These are phyloP conservation scores for Mucor irregularis DNA, from an alignment of 371 early-diverging fungal genomes.

Conservation along the genomic window DNA sequence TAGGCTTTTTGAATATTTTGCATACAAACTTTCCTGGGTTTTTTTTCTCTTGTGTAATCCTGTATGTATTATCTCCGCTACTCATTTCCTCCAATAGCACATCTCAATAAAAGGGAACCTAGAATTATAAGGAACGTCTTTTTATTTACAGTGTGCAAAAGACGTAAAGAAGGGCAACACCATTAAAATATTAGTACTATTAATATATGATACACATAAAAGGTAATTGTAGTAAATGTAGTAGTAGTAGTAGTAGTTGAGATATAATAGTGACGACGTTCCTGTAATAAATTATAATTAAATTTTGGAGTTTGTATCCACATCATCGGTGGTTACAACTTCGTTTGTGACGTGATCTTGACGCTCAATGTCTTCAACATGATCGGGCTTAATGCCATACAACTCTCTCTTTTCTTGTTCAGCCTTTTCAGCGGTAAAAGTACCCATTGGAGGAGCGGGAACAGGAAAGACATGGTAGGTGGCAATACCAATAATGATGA, in stretches of 20 bases:
- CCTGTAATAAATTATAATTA: not conserved
- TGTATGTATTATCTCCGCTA: too few relatives aligned
- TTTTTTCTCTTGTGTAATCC: too few relatives aligned
- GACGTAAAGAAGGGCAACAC: conserved; percentile 23
- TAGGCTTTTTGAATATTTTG: too few relatives aligned
- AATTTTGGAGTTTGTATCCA: not conserved
- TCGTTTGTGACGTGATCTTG: not conserved
- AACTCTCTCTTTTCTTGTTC: conserved; percentile 19
- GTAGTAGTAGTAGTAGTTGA: too few relatives aligned
- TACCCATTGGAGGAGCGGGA: conserved; percentile 31
- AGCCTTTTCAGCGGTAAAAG: conserved; percentile 15
- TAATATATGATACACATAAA: not conserved
- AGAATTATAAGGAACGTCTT: conserved; percentile 21
- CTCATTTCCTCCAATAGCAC: too few relatives aligned
- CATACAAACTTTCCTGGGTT: too few relatives aligned
- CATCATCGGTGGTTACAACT: not conserved
- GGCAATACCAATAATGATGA: conserved; percentile 60
- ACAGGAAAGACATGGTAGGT: conserved; percentile 61
- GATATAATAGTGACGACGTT: conserved; percentile 1
- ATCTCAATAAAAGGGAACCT: too few relatives aligned
- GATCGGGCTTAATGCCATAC: not conserved
- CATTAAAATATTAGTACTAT: not conserved
- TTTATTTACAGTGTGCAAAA: conserved; percentile 24
- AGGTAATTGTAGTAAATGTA: not conserved
- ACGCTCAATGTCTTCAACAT: not conserved